These are phyloP conservation scores for Capsicum rhomboideum DNA, from an alignment of 257 asterid genomes.

Conservation along the genomic window DNA sequence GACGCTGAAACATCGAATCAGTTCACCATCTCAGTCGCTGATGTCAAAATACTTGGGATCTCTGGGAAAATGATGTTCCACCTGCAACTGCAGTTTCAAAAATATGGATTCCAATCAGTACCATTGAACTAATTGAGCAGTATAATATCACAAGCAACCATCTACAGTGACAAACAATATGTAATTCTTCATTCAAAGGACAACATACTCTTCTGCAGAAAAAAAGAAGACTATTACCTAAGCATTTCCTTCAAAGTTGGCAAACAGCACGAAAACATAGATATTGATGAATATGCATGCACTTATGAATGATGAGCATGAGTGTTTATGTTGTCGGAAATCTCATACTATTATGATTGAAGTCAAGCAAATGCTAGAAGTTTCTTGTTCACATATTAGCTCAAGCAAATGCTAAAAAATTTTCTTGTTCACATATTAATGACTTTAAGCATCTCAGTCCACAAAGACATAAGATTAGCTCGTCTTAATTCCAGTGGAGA, in stretches of 20 bases:
- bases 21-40: constrained; percentile 24
- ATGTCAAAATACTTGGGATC: constrained; percentile 80
- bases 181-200: neutral
- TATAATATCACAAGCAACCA: neutral
- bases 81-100: constrained; percentile 61
- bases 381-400: neutral
- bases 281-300: neutral
- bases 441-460: neutral
- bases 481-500: neutral
- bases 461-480: neutral
- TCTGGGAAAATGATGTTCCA: constrained; percentile 75
- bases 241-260: neutral
- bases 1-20: constrained; percentile 11
- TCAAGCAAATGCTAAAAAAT: neutral
- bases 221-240: neutral
- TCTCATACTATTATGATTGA: neutral
- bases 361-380: neutral
- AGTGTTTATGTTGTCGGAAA: neutral
- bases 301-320: neutral
- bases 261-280: neutral
- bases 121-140: neutral
- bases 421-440: neutral
- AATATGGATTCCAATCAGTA: constrained; percentile 4
- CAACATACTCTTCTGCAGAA: neutral
- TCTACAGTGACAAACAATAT: neutral